Evolutionary conservation across 83 land plant genomes (phyloP), one percentile per base, ranked within the genome.

Genomic region (Picea mariana): DNA sequence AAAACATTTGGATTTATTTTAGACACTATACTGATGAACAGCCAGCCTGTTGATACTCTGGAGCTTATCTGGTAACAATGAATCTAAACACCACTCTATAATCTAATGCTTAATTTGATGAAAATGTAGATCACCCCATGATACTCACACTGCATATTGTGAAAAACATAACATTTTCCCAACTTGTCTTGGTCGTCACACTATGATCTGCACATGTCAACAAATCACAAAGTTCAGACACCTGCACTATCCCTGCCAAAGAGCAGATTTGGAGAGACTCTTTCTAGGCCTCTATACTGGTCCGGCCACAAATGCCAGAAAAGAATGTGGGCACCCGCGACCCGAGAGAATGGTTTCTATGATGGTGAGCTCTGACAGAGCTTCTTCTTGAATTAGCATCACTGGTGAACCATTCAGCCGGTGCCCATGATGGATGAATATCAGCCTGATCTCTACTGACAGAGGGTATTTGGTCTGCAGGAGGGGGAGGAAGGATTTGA

Each of bases 241-340:
- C 21, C 24, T 73, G 21, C n/a, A 23, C 77, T 73, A 40, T 73
- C 47, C 26, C 58, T 44, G 1, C 26, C 20, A 3, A 44, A 52
- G 58, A 38, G 21, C 12, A 73, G 55, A 73, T 11, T 52, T 52
- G 58, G 58, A 52, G 12, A 2, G 3, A 52, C 3, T 44, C 9
- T 52, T 52, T 52, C 61, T 75, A 75, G 61, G 78, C 78, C 55
- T 75, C 78, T 75, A 75, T 49, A 75, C 78, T 75, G n/a, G 78
- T 49, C 24, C 78, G 61, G 55, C 78, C 61, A 75, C 78, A 75
- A 7, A 67, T 34, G 17, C 82, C 82, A 62, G 67, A 62, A 62
- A 79, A 62, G 26, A 79, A 40, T 61, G 67, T 79, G 34, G 78
- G 78, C 78, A 52, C 31, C 26, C 78, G 24, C 26, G 61, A 75